Evolutionary conservation across 768 basidiomycete genomes (phyloP).

Genomic region (Pleurotus salmoneostramineus): DNA sequence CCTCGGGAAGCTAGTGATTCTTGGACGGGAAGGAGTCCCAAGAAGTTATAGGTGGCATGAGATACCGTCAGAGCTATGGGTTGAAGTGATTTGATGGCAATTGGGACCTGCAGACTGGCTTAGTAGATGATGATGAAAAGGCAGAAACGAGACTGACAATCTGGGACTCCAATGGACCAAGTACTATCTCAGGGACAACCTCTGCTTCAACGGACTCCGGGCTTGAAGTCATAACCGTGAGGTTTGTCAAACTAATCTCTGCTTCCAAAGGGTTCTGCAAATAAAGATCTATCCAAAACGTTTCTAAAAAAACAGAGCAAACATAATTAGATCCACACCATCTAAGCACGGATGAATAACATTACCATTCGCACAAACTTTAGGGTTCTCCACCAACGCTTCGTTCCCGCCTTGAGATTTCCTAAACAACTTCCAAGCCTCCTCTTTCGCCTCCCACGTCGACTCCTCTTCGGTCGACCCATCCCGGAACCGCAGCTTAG

Average conservation of each 20-base stretch:
- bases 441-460: slow-evolving; percentile 65
- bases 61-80: slow-evolving; percentile 54
- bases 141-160: slow-evolving; percentile 38
- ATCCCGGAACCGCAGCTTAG: slow-evolving; percentile 55
- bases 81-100: slow-evolving; percentile 52
- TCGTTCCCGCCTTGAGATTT: slow-evolving; percentile 49
- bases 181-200: slow-evolving; percentile 52
- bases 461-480: slow-evolving; percentile 34
- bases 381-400: slow-evolving; percentile 48
- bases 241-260: slow-evolving; percentile 62
- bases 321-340: slow-evolving; percentile 3
- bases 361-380: slow-evolving; percentile 63
- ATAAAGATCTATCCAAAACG: slow-evolving; percentile 72
- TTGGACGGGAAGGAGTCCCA: slow-evolving; percentile 62
- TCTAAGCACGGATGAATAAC: not conserved
- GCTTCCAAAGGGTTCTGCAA: slow-evolving; percentile 71
- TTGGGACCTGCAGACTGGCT: slow-evolving; percentile 46
- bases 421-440: slow-evolving; percentile 62
- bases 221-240: slow-evolving; percentile 48
- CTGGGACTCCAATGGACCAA: slow-evolving; percentile 62
- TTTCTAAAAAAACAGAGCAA: slow-evolving; percentile 39
- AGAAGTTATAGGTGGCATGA: slow-evolving; percentile 62
- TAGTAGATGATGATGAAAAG: not conserved
- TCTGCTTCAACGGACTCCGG: slow-evolving; percentile 49
- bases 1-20: slow-evolving; percentile 75